Conservation (phyloP, 2,329 filamentous ascomycete genomes). For the Metarhizium sp. region DNA sequence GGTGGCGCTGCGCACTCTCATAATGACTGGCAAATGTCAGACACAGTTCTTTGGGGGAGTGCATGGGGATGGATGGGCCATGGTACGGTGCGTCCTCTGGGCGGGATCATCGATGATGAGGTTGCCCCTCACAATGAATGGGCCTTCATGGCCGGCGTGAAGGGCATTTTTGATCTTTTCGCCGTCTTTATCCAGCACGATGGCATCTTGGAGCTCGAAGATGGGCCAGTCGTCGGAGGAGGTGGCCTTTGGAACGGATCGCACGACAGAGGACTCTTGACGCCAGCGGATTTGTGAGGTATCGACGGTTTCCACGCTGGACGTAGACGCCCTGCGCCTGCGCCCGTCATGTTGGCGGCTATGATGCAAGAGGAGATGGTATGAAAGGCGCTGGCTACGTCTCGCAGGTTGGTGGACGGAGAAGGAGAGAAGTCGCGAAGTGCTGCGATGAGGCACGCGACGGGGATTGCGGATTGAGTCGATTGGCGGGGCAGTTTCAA, state of each 20-base stretch:
- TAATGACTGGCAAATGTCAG: constrained; percentile 19
- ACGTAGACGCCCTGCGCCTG: constrained; percentile 32
- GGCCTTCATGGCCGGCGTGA: constrained; percentile 47
- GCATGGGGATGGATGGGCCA: constrained; percentile 10
- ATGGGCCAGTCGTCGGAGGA: constrained; percentile 47
- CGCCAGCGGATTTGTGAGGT: constrained; percentile 24
- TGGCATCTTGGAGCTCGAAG: constrained; percentile 52
- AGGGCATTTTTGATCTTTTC: constrained; percentile 50
- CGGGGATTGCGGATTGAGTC: background rate
- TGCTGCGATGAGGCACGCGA: background rate
- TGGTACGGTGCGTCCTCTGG: constrained; percentile 23
- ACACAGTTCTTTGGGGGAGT: background rate
- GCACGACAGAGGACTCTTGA: constrained; percentile 25
- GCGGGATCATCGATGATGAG: constrained; percentile 41
- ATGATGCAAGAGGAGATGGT: background rate
- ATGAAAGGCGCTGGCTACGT: background rate
- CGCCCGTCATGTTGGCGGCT: constrained; percentile 25
- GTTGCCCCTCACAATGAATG: constrained; percentile 51
- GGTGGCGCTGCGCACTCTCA: constrained; percentile 18
- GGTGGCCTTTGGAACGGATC: constrained; percentile 14
- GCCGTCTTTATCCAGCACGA: constrained; percentile 46
- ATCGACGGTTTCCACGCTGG: constrained; percentile 34
- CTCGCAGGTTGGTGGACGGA: background rate
- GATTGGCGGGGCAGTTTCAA: background rate
- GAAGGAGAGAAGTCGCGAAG: background rate